Percentiles rank a stretch among this genome's conserved stretches.
phyloP scores from a whole-genome alignment of 2,329 filamentous ascomycete genomes.

The Trichothecium roseum region DNA sequence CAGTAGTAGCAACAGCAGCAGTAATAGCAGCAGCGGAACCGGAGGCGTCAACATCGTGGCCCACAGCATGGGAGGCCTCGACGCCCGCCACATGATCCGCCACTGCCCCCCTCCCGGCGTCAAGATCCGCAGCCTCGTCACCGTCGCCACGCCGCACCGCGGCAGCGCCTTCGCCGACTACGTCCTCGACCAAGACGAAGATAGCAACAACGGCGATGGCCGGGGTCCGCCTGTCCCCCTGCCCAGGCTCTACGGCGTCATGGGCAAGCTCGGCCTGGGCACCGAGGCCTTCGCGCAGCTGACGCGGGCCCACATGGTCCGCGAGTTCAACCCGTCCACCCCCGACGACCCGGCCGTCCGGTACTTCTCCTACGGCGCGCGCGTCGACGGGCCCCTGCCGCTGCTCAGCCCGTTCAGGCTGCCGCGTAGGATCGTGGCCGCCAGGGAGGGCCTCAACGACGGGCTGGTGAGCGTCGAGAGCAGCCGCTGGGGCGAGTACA shows the following conservation, averaged over 20 bases:
- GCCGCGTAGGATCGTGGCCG: conserved; percentile 38
- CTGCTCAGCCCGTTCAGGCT: conserved; percentile 54
- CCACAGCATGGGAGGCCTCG: conserved; percentile 59
- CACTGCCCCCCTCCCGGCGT: conserved; percentile 36
- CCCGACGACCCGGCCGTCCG: conserved; percentile 40
- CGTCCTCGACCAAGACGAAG: conserved; percentile 26
- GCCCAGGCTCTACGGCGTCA: conserved; percentile 43
- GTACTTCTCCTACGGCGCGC: conserved; percentile 55
- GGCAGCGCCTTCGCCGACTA: conserved; percentile 47
- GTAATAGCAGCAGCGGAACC: conserved; percentile 14
- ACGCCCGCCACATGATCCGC: conserved; percentile 56
- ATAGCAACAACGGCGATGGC: no score
- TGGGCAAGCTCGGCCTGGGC: conserved; percentile 41
- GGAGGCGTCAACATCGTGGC: conserved; percentile 65
- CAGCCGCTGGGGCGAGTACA: conserved; percentile 52
- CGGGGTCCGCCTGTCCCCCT: conserved; percentile 33
- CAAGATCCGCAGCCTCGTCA: conserved; percentile 40
- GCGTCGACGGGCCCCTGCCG: conserved; percentile 36
- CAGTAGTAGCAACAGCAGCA: no score
- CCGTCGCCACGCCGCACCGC: conserved; percentile 44
- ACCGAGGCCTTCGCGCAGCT: conserved; percentile 53
- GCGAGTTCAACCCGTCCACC: conserved; percentile 48
- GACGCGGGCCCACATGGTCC: conserved; percentile 45
- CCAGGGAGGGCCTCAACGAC: conserved; percentile 50
- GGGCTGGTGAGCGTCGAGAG: conserved; percentile 58